Evolutionary conservation across 805 yeast genomes (phyloP).

Genomic region (Wickerhamomyces alni): DNA sequence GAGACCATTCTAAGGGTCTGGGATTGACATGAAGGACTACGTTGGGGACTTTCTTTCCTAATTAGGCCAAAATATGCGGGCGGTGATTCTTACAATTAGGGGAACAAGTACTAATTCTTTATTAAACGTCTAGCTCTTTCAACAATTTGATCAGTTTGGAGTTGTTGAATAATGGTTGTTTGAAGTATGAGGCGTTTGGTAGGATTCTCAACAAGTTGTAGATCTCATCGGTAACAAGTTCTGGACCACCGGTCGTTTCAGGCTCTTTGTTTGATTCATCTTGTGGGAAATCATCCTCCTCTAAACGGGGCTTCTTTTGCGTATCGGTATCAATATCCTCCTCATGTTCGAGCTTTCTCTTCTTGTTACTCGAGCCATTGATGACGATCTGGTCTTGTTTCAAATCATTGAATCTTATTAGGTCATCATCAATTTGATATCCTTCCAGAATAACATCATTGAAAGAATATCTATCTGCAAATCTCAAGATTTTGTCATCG

Average conservation of each 20-base stretch:
- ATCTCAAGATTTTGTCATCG: slow-evolving; percentile 31
- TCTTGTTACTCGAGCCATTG: not conserved
- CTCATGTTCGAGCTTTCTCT: not conserved
- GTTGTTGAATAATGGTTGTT: slow-evolving; percentile 47
- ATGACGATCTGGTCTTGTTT: not conserved
- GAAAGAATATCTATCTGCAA: slow-evolving; percentile 31
- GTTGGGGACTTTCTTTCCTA: no score
- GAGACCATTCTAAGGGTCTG: no score
- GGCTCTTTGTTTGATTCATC: slow-evolving; percentile 1
- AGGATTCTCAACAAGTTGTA: slow-evolving; percentile 48
- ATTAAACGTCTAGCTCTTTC: slow-evolving; percentile 1
- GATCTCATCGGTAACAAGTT: slow-evolving; percentile 32
- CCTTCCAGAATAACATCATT: slow-evolving; percentile 17
- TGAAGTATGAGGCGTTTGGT: slow-evolving; percentile 50
- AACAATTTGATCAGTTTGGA: slow-evolving; percentile 33
- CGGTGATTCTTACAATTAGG: no score
- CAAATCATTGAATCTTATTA: slow-evolving; percentile 24
- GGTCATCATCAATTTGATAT: slow-evolving; percentile 14
- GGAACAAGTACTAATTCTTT: no score
- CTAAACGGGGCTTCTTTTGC: not conserved
- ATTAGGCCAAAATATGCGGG: no score
- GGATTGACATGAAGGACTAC: no score
- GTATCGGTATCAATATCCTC: no score
- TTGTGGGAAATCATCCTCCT: not conserved
- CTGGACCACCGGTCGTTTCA: slow-evolving; percentile 6